phyloP scores from a whole-genome alignment of 441 rosid species.

The Bruguiera hainesii region DNA sequence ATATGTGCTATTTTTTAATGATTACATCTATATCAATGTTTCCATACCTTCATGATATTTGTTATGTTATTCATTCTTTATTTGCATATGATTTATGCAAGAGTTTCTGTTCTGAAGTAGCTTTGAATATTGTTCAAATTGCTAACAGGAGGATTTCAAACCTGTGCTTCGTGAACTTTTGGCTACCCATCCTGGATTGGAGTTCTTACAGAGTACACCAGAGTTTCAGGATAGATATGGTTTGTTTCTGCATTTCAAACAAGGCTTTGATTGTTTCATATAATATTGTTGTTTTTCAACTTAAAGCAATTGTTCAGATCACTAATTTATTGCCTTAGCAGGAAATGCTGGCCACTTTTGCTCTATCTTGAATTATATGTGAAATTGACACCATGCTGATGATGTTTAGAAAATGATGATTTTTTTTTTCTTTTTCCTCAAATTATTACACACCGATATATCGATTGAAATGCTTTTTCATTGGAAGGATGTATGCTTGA shows the following conservation, averaged over 20 bases:
- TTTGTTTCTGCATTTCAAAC: conserved; percentile 30
- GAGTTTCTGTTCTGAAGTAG: neutral
- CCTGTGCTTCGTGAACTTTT: conserved; percentile 76
- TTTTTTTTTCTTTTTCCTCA: too few species aligned
- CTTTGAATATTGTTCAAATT: conserved; percentile 17
- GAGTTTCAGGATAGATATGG: conserved; percentile 99
- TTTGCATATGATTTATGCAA: neutral
- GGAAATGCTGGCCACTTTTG: too few species aligned
- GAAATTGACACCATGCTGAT: too few species aligned
- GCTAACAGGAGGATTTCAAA: conserved; percentile 87
- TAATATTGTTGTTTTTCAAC: too few species aligned
- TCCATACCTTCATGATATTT: neutral
- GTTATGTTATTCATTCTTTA: neutral
- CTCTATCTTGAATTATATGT: too few species aligned
- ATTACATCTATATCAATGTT: neutral
- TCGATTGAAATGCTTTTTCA: too few species aligned
- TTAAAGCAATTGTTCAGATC: neutral
- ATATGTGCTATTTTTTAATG: neutral
- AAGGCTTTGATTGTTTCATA: conserved; percentile 8
- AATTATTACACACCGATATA: too few species aligned
- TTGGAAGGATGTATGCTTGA: too few species aligned
- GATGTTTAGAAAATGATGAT: too few species aligned
- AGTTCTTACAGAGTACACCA: conserved; percentile 89
- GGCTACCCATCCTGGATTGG: conserved; percentile 96
- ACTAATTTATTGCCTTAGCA: too few species aligned